Percentiles rank a stretch among this genome's conserved stretches.
These are phyloP conservation scores for Solanum gracilifrons DNA, from an alignment of 257 asterid genomes.

Conservation along the genomic window DNA sequence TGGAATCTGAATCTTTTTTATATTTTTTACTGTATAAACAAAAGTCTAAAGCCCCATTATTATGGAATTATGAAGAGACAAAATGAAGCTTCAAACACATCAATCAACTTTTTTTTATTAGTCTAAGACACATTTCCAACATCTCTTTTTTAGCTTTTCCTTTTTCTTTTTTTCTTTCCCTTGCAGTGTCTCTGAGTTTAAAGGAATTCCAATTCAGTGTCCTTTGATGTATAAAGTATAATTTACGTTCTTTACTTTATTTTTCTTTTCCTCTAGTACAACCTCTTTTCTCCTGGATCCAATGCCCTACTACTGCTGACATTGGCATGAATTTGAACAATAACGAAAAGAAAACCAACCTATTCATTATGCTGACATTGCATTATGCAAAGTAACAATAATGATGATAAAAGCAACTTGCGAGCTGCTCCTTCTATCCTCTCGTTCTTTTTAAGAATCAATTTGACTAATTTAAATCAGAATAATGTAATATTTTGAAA, in stretches of 20 bases:
- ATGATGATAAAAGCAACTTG: neutral
- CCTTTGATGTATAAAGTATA: neutral
- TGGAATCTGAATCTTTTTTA: conserved; percentile 1
- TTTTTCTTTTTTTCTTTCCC: neutral
- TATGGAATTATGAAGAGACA: neutral
- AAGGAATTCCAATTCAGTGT: neutral
- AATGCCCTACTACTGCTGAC: conserved; percentile 1
- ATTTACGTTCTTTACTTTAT: neutral
- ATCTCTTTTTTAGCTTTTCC: neutral
- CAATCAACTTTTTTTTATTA: neutral
- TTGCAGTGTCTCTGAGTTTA: neutral
- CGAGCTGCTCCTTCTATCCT: neutral
- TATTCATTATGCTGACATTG: neutral
- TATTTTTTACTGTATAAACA: neutral
- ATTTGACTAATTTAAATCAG: neutral
- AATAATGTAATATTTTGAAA: neutral
- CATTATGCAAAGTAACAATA: neutral
- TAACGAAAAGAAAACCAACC: neutral
- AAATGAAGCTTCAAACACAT: neutral
- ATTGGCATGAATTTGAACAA: conserved; percentile 3
- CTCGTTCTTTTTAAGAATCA: neutral
- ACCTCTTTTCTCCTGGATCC: conserved; percentile 3
- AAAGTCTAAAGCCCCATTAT: neutral
- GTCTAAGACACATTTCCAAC: neutral
- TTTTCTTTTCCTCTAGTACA: neutral